Evolutionary conservation across 2,329 filamentous ascomycete species (phyloP).

Genomic region (Stachybotrys chartarum): DNA sequence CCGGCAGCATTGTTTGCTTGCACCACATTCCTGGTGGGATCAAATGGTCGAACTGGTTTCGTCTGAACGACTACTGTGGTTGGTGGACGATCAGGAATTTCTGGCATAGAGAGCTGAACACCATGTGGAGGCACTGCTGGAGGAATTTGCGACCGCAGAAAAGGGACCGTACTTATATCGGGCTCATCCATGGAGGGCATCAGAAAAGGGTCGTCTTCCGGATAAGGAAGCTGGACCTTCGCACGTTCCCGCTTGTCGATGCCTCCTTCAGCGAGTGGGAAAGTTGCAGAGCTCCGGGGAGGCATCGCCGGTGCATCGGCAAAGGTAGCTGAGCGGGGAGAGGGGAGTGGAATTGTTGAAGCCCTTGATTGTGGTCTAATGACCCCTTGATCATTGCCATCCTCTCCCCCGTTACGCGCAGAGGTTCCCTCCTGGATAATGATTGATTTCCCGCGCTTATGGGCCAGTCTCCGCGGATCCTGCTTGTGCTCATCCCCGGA

Average conservation of each 20-base stretch:
- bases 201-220: constrained; percentile 25
- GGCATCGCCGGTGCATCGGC: constrained; percentile 7
- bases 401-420: constrained; percentile 14
- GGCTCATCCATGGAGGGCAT: constrained; percentile 14
- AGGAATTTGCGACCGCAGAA: constrained; percentile 12
- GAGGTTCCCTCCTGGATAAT: constrained; percentile 26
- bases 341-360: constrained; percentile 24
- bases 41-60: constrained; percentile 41
- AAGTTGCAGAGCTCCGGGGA: constrained; percentile 21
- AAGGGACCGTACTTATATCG: constrained; percentile 9
- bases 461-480: constrained; percentile 17
- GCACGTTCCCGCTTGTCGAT: constrained; percentile 11
- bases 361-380: constrained; percentile 26
- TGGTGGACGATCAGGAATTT: not conserved
- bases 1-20: constrained; percentile 30
- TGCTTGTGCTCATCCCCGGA: constrained; percentile 32
- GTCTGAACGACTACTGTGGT: constrained; percentile 14
- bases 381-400: constrained; percentile 9
- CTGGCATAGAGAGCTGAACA: constrained; percentile 13
- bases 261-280: constrained; percentile 16
- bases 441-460: constrained; percentile 24
- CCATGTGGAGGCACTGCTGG: constrained; percentile 14
- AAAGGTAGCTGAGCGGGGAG: constrained; percentile 15
- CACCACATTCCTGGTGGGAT: constrained; percentile 26
- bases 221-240: constrained; percentile 26